phyloP scores from a whole-genome alignment of 805 yeast species.

The Debaryomyces tyrocola region DNA sequence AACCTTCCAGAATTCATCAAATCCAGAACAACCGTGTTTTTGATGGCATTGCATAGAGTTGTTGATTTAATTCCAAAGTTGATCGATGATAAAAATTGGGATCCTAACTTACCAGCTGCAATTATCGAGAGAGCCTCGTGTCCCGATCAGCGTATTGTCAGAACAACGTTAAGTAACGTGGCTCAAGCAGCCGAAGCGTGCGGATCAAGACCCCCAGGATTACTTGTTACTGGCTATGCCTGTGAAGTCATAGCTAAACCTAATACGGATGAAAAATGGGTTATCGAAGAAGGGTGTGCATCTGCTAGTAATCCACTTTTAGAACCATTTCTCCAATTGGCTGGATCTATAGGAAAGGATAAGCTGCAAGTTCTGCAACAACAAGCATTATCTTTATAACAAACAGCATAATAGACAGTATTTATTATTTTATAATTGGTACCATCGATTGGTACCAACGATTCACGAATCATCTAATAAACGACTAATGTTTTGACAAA shows the following conservation, averaged over 20 bases:
- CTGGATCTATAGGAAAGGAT: not conserved
- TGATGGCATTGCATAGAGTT: constrained; percentile 86
- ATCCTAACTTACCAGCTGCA: constrained; percentile 69
- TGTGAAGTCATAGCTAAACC: constrained; percentile 53
- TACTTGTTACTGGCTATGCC: constrained; percentile 77
- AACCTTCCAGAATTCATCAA: constrained; percentile 69
- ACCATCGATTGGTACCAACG: too few species aligned
- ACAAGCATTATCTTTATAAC: not conserved
- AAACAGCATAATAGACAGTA: not conserved
- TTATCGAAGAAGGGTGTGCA: constrained; percentile 46
- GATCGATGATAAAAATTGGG: constrained; percentile 57
- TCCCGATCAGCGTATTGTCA: constrained; percentile 83
- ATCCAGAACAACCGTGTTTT: constrained; percentile 78
- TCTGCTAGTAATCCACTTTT: not conserved
- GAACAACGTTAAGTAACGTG: constrained; percentile 67
- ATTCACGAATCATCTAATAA: too few species aligned
- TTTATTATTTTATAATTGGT: too few species aligned
- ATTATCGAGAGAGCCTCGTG: constrained; percentile 90
- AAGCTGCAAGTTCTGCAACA: not conserved
- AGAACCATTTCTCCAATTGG: not conserved
- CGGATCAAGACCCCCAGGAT: constrained; percentile 92
- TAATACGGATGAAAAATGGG: constrained; percentile 35
- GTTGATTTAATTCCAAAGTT: constrained; percentile 52
- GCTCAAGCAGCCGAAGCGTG: constrained; percentile 71
- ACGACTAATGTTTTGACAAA: too few species aligned